Base-by-base conservation (phyloP, 345 rosid species). In the Hibiscus syriacus region DNA sequence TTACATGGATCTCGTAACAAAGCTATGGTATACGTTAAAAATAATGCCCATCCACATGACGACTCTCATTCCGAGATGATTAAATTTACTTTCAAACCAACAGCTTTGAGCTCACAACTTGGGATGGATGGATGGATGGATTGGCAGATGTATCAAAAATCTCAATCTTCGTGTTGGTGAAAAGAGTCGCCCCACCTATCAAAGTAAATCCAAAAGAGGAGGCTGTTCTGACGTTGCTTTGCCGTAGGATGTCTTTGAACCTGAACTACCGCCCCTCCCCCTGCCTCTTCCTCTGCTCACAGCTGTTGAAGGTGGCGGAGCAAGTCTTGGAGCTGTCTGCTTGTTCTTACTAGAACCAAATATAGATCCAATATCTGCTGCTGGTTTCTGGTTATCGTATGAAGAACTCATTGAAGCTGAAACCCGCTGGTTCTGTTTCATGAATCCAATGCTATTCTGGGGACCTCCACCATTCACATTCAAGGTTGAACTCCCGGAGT, bases 261-360 rank as follows among this genome's bases (percentile, higher is more conserved):
- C 59, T 46, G 85, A 74, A 23, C 71, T 46, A 29, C 65, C 68
- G 1, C 86, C 83, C 64, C 83, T 77, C 65, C 84, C 90, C 55
- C 84, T 77, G 16, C 94, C 97, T 74, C 95, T 82, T 56, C 98
- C 97, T 77, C 92, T 82, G 52, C 92, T 95, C 67, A 84, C 90
- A n/a, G 87, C 89, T 68, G 78, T 63, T 52, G 79, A 81, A 22
- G 99, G 99, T 4, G 99, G 99, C 0, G 97, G 97, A 11, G 99
- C 96, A 49, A 94, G 92, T 79, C 80, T 89, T 34, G 83, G 82
- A 22, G 99, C 90, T 1, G 85, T 29, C 49, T 77, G 83, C 36
- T 79, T 89, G 3, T 77, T 82, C 77, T 78, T 87, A 80, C 79
- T 81, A 55, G 92, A 80, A 80, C 85, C 65, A 72, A 86, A 89